These are phyloP conservation scores for Solanum rostratum DNA, from an alignment of 257 asterid genomes.

Conservation along the genomic window DNA sequence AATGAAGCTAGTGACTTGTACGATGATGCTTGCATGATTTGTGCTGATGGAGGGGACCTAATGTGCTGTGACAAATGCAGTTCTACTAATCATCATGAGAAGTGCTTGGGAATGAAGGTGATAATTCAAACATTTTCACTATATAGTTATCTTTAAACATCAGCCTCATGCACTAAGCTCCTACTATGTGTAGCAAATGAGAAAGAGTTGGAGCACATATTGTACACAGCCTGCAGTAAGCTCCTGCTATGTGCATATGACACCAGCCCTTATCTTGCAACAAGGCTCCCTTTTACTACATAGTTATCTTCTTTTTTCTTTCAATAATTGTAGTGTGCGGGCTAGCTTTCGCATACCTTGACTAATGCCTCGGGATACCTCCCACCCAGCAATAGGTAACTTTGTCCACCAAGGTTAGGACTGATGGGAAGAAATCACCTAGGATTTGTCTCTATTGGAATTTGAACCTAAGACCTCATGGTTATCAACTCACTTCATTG, in stretches of 20 bases:
- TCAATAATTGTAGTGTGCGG: too few relatives aligned
- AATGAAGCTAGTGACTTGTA: slow-evolving; percentile 5
- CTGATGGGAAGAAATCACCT: too few relatives aligned
- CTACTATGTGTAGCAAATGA: neutral
- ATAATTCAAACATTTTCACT: neutral
- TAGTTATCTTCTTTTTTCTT: neutral
- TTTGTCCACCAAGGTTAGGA: too few relatives aligned
- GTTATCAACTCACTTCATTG: too few relatives aligned
- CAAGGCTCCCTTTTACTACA: neutral
- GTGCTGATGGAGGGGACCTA: slow-evolving; percentile 53
- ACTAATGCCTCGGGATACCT: too few relatives aligned
- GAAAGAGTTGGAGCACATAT: neutral
- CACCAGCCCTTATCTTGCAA: neutral
- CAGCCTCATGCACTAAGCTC: neutral
- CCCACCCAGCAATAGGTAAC: too few relatives aligned
- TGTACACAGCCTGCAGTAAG: neutral
- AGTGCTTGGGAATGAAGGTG: slow-evolving; percentile 32
- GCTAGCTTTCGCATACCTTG: too few relatives aligned
- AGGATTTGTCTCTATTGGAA: too few relatives aligned
- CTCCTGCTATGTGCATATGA: neutral
- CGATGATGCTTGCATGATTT: slow-evolving; percentile 48
- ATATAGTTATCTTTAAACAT: neutral
- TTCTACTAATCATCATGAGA: slow-evolving; percentile 40
- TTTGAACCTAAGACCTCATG: too few relatives aligned
- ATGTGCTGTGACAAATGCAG: slow-evolving; percentile 43